phyloP scores from a whole-genome alignment of 2,329 filamentous ascomycete species.

The Aspergillus viridinutans region DNA sequence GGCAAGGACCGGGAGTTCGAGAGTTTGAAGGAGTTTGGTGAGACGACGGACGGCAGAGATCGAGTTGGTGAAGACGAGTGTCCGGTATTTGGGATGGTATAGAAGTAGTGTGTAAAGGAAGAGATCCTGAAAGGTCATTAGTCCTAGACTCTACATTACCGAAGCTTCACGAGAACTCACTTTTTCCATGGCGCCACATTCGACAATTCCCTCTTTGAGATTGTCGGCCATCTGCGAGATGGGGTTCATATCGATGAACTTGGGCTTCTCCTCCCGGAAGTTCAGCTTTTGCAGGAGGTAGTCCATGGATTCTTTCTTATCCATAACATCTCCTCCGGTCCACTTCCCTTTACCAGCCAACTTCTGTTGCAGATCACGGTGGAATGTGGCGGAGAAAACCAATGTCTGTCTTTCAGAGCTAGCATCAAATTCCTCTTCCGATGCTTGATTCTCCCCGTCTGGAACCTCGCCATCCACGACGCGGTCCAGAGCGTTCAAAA shows the following conservation, averaged over 20 bases:
- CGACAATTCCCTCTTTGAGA: conserved; percentile 82
- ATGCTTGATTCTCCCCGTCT: conserved; percentile 23
- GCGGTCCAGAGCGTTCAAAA: conserved; percentile 74
- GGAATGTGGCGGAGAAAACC: conserved; percentile 95
- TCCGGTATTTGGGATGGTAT: conserved; percentile 73
- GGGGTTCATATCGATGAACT: conserved; percentile 89
- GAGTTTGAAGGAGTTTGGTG: conserved; percentile 75
- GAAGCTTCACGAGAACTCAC: conserved; percentile 39
- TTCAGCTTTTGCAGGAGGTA: conserved; percentile 87
- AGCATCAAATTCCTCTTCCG: conserved; percentile 42
- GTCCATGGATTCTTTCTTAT: conserved; percentile 78
- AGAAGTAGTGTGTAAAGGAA: conserved; percentile 87
- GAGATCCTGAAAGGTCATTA: conserved; percentile 59
- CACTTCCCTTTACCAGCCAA: conserved; percentile 70
- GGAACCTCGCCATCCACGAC: conserved; percentile 42
- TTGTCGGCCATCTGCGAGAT: conserved; percentile 80
- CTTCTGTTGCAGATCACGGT: conserved; percentile 86
- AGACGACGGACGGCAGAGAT: conserved; percentile 88
- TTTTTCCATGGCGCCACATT: conserved; percentile 92
- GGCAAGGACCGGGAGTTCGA: conserved; percentile 70
- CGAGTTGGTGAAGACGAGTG: conserved; percentile 91
- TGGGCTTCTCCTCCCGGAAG: conserved; percentile 78
- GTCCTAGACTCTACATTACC: not conserved
- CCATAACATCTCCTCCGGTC: conserved; percentile 56
- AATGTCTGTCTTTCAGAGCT: conserved; percentile 67